These are phyloP conservation scores for Cucumis melo DNA, from an alignment of 306 rosid genomes.

Conservation along the genomic window DNA sequence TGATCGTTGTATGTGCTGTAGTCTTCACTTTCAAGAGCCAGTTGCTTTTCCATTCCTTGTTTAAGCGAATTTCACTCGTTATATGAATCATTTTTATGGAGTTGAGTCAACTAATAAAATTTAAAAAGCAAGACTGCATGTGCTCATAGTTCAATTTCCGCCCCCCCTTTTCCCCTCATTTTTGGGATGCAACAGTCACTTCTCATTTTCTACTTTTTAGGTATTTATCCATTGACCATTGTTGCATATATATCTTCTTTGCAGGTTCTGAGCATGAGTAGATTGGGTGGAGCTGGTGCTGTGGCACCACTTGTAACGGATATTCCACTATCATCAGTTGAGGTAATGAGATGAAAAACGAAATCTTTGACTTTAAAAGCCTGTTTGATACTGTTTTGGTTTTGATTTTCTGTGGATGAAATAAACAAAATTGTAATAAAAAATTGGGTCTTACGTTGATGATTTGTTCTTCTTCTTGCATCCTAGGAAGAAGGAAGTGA, in stretches of 20 bases:
- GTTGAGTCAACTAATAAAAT: neutral
- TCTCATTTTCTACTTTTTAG: neutral
- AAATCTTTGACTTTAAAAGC: constrained; percentile 3
- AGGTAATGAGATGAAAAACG: constrained; percentile 35
- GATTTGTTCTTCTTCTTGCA: neutral
- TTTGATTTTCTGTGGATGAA: neutral
- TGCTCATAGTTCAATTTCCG: neutral
- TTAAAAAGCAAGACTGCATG: neutral
- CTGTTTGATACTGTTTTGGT: neutral
- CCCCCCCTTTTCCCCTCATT: neutral
- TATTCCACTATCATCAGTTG: constrained; percentile 77
- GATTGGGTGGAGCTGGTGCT: constrained; percentile 98
- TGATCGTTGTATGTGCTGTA: neutral
- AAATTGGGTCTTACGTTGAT: neutral
- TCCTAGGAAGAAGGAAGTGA: constrained; percentile 67
- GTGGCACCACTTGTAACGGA: constrained; percentile 94
- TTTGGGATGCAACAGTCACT: neutral
- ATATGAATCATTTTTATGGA: neutral
- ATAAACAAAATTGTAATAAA: neutral
- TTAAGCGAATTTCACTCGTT: neutral
- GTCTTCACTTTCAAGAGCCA: neutral
- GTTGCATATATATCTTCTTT: constrained; percentile 16
- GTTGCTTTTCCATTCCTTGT: neutral
- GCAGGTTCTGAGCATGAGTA: constrained; percentile 97
- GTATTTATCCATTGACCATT: neutral